A percentile compares a stretch with the other conserved stretches of the same genome.
Evolutionary conservation across 2,329 filamentous ascomycete species (phyloP).

Genomic region (Verticillium albo-atrum): DNA sequence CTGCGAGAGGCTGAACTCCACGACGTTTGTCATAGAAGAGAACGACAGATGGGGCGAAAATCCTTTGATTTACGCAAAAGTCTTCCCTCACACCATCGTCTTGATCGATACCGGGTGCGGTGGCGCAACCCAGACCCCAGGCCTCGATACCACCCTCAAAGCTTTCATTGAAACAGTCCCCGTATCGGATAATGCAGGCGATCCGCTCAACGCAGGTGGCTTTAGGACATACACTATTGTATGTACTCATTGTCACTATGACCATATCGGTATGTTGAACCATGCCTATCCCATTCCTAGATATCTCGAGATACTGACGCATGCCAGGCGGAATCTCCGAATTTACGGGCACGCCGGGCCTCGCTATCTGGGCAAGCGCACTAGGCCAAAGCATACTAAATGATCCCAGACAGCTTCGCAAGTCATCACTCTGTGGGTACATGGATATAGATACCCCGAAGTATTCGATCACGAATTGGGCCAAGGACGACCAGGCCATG

Average conservation of each 20-base stretch:
- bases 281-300: too few species aligned
- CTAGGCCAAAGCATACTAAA: slow-evolving; percentile 31
- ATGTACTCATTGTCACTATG: slow-evolving; percentile 42
- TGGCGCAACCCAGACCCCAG: slow-evolving; percentile 21
- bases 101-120: slow-evolving; percentile 42
- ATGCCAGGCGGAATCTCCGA: slow-evolving; percentile 26
- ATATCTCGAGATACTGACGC: too few species aligned
- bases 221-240: slow-evolving; percentile 33
- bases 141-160: slow-evolving; percentile 25
- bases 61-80: slow-evolving; percentile 41
- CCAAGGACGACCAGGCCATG: slow-evolving; percentile 27
- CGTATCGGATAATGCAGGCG: slow-evolving; percentile 24
- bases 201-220: slow-evolving; percentile 29
- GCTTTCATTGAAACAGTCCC: slow-evolving; percentile 35
- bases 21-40: slow-evolving; percentile 39
- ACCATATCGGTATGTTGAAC: slow-evolving; percentile 24
- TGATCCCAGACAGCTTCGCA: slow-evolving; percentile 26
- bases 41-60: slow-evolving; percentile 36
- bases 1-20: slow-evolving; percentile 25
- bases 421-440: slow-evolving; percentile 34
- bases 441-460: slow-evolving; percentile 28
- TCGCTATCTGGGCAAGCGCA: slow-evolving; percentile 25
- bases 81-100: slow-evolving; percentile 29
- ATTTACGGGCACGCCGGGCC: slow-evolving; percentile 20
- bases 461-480: slow-evolving; percentile 36